These are phyloP conservation scores for Ceratocystis eucalypticola DNA, from an alignment of 2,329 filamentous ascomycete genomes.

Conservation along the genomic window DNA sequence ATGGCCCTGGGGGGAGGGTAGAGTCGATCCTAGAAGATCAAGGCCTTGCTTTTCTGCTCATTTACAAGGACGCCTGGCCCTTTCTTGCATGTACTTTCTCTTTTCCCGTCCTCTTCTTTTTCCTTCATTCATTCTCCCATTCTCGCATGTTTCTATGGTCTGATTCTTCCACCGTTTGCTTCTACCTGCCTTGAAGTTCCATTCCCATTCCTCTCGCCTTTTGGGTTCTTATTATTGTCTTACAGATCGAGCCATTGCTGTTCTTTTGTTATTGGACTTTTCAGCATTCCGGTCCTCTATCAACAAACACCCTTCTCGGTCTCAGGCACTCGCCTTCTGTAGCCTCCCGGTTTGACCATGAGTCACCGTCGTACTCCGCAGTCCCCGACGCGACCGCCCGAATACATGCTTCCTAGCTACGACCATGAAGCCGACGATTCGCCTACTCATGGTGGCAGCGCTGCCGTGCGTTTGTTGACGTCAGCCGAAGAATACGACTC, in stretches of 20 bases:
- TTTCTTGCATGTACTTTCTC: not conserved
- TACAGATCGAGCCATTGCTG: not conserved
- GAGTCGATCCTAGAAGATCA: not conserved
- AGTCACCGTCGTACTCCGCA: slow-evolving; percentile 17
- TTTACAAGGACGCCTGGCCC: not conserved
- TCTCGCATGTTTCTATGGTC: not conserved
- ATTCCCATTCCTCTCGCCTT: not conserved
- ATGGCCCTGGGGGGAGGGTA: not conserved
- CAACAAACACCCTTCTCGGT: not conserved
- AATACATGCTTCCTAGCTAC: slow-evolving; percentile 43
- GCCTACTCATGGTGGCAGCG: slow-evolving; percentile 35
- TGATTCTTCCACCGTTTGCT: not conserved
- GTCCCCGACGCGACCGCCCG: slow-evolving; percentile 39
- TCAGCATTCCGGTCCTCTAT: slow-evolving; percentile 2
- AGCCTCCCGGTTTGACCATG: slow-evolving; percentile 12
- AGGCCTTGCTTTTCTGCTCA: not conserved
- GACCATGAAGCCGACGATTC: slow-evolving; percentile 36
- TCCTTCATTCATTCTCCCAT: not conserved
- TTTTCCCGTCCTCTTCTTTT: not conserved
- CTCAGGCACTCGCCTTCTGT: not conserved
- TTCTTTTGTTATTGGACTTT: not conserved
- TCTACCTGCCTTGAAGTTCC: not conserved
- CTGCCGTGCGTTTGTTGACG: slow-evolving; percentile 47
- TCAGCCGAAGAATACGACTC: slow-evolving; percentile 40
- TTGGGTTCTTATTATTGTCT: not conserved